These are phyloP conservation scores for Tetrapisispora fleetii DNA, from an alignment of 805 yeast species.

Conservation along the genomic window DNA sequence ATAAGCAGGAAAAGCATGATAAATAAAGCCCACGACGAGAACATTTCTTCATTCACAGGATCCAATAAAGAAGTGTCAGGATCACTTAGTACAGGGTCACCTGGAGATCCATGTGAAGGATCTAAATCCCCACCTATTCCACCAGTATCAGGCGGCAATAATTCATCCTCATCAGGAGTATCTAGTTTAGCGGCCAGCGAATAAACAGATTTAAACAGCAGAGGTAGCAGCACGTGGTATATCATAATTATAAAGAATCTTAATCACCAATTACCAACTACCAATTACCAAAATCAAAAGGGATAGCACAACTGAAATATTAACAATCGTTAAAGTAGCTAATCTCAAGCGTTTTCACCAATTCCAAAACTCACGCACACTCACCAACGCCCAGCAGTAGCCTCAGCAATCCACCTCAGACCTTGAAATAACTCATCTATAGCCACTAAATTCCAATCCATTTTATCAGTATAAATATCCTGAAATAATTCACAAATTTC, in stretches of 20 bases:
- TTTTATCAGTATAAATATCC: too few relatives aligned
- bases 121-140: slow-evolving; percentile 15
- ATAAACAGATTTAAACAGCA: slow-evolving; percentile 9
- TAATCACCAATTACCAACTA: too few relatives aligned
- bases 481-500: too few relatives aligned
- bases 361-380: too few relatives aligned
- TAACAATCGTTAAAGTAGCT: too few relatives aligned
- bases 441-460: too few relatives aligned
- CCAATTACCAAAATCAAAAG: too few relatives aligned
- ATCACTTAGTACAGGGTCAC: slow-evolving; percentile 37
- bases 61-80: slow-evolving; percentile 52
- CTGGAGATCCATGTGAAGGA: not conserved
- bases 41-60: slow-evolving; percentile 90
- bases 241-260: slow-evolving; percentile 2
- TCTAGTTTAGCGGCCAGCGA: slow-evolving; percentile 9
- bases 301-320: too few relatives aligned
- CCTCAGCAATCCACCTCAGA: too few relatives aligned
- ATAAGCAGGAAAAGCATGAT: slow-evolving; percentile 72
- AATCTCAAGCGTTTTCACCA: too few relatives aligned
- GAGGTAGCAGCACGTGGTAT: slow-evolving; percentile 6
- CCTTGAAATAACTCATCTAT: too few relatives aligned
- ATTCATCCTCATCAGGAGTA: slow-evolving; percentile 24
- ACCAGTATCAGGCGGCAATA: slow-evolving; percentile 29
- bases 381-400: too few relatives aligned
- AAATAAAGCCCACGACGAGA: slow-evolving; percentile 94